Evolutionary conservation across 768 basidiomycete species (phyloP).

Genomic region (Pulveroboletus sp.): DNA sequence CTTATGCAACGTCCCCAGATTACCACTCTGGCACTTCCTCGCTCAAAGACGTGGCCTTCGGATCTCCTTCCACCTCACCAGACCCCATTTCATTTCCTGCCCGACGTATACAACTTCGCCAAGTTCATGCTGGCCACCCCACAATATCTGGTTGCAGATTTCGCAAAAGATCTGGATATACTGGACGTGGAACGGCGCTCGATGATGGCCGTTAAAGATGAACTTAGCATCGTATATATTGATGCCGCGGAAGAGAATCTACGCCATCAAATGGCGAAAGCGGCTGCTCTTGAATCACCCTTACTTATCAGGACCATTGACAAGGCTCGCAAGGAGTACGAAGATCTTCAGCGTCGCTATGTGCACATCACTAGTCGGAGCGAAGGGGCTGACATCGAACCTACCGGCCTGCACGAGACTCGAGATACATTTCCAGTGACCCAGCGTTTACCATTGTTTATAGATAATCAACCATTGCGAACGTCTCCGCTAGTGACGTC

Average conservation of each 20-base stretch:
- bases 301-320: slow-evolving; percentile 61
- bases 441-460: slow-evolving; percentile 25
- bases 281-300: slow-evolving; percentile 66
- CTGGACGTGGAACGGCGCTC: slow-evolving; percentile 65
- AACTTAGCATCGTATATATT: slow-evolving; percentile 74
- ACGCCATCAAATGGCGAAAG: slow-evolving; percentile 74
- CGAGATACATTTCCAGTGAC: slow-evolving; percentile 57
- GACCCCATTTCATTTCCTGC: slow-evolving; percentile 94
- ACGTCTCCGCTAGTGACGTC: slow-evolving; percentile 2
- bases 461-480: slow-evolving; percentile 6
- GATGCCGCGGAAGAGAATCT: slow-evolving; percentile 74
- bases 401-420: slow-evolving; percentile 32
- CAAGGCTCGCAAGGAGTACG: slow-evolving; percentile 52
- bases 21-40: slow-evolving; percentile 90
- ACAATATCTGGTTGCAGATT: slow-evolving; percentile 68
- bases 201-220: slow-evolving; percentile 65
- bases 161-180: slow-evolving; percentile 68
- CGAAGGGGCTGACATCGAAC: slow-evolving; percentile 17
- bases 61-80: slow-evolving; percentile 87
- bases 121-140: slow-evolving; percentile 98
- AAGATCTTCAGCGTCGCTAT: slow-evolving; percentile 47
- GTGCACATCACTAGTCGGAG: slow-evolving; percentile 11
- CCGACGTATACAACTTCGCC: slow-evolving; percentile 80
- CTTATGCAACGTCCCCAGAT: slow-evolving; percentile 91
- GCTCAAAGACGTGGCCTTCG: slow-evolving; percentile 90